phyloP scores from a whole-genome alignment of 306 rosid species.

The Rosa rugosa region DNA sequence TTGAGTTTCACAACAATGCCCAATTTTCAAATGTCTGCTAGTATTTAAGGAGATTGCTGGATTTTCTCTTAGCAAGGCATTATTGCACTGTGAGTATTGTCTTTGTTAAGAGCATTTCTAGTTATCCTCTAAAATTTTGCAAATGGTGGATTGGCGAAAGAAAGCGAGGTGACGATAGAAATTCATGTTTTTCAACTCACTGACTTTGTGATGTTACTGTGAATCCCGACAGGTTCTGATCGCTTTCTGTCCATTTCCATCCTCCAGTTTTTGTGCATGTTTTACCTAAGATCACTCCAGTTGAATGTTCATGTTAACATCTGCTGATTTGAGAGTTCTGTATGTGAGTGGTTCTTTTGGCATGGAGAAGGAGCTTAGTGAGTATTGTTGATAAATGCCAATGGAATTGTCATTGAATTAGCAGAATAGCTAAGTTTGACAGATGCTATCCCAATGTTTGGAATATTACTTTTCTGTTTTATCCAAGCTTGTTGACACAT shows the following conservation, averaged over 20 bases:
- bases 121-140: too few species aligned
- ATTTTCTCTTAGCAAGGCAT: too few species aligned
- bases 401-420: neutral
- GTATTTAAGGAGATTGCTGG: too few species aligned
- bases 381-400: neutral
- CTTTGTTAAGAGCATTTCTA: too few species aligned
- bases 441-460: neutral
- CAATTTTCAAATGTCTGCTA: too few species aligned
- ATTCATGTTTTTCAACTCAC: constrained; percentile 86
- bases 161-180: constrained; percentile 63
- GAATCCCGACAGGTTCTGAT: constrained; percentile 99
- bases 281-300: too few species aligned
- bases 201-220: constrained; percentile 65
- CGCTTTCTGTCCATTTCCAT: constrained; percentile 23
- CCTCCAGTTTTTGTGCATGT: neutral
- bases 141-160: neutral
- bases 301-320: neutral
- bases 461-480: neutral
- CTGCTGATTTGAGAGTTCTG: neutral
- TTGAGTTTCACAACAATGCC: too few species aligned
- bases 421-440: neutral
- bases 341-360: neutral
- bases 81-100: too few species aligned
- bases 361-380: neutral
- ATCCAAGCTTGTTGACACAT: neutral